Base-by-base conservation (phyloP, 768 basidiomycete species). In the Tremella mesenterica region DNA sequence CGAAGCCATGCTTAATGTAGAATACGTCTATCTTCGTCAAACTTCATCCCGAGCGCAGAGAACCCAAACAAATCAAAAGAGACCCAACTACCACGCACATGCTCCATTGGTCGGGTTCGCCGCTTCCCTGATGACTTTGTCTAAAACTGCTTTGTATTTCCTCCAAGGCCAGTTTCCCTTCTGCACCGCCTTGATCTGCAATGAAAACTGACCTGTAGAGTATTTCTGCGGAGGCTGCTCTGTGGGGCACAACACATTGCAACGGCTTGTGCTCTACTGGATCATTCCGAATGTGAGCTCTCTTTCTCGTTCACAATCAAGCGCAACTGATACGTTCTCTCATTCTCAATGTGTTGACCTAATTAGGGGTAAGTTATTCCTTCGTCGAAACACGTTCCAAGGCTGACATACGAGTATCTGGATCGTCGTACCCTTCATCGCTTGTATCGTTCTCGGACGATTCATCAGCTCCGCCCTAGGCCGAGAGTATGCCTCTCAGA, bases 121-220 rank as follows among this genome's bases (percentile, higher is more conserved):
- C 16, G 78, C 81, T 1, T 83, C 79, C 2, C 71, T 79, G n/a
- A 83, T 89, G 84, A 92, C 90, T 0, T 74, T 90, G 36, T 80
- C 83, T 31, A 92, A 93, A 76, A 93, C 90, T 2, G 68, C 82
- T 6, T 77, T 93, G n/a, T 93, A 92, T 73, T 81, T 80, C 78
- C 69, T 77, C 13, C 83, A 88, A 68, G 89, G 91, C 71, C 85
- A 84, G 71, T 30, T n/a, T 28, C 27, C 1, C 18, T 41, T 7
- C 7, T 20, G 25, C 52, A 49, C 20, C 13, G 23, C 23, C 38
- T 7, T 6, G 27, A 9, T 8, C 21, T 14, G 23, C 27, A 29
- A 1, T 0, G 8, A 8, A 13, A 26, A 18, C 18, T 18, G 21
- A 4, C 27, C 25, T n/a, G 14, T 44, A 67, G 65, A 68, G 30